Base-by-base conservation (phyloP, 768 basidiomycete species). In the Phylloporus arenicola region DNA sequence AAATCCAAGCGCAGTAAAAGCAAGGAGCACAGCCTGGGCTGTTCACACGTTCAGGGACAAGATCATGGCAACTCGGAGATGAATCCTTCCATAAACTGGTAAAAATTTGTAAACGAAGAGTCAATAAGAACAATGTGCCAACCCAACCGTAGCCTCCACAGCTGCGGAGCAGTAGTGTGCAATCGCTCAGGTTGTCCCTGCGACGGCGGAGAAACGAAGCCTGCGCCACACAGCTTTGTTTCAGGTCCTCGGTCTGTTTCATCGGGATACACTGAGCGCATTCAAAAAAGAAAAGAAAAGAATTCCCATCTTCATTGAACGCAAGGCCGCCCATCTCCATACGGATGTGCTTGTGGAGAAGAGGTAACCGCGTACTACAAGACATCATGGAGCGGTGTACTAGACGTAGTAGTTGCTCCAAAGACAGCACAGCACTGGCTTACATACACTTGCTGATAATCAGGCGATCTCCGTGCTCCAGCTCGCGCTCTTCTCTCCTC, bases 401-500 rank as follows among this genome's bases (percentile, higher is more conserved):
- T n/a, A 35, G 34, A 35, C 12, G 31, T 33, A n/a, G 34, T 35
- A 14, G 33, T 33, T n/a, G n/a, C 20, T 24, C 13, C 20, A 3
- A 40, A 17, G 7, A 17, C 6, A 4, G 57, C 44, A 49, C 57
- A 54, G 53, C 62, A 51, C 61, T 9, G 33, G 62, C 59, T 64
- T 64, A 63, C 59, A 63, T 62, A 63, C 53, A 47, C 11, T 29
- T 11, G 61, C 49, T 43, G 61, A 63, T 67, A 68, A 67, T 64
- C 61, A 57, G 60, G 52, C 54, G 53, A 68, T 64, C 63, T 56
- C 65, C 57, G 61, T 50, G 29, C 40, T 48, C 10, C 29, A 43
- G 9, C 25, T 42, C 43, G 37, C 35, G 13, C 43, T 33, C 31
- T 46, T 43, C 42, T 40, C 55, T 51, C 44, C 31, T 35, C 45